Conservation (phyloP, 2,329 filamentous ascomycete species). For the Byssoonygena ceratinophila region DNA sequence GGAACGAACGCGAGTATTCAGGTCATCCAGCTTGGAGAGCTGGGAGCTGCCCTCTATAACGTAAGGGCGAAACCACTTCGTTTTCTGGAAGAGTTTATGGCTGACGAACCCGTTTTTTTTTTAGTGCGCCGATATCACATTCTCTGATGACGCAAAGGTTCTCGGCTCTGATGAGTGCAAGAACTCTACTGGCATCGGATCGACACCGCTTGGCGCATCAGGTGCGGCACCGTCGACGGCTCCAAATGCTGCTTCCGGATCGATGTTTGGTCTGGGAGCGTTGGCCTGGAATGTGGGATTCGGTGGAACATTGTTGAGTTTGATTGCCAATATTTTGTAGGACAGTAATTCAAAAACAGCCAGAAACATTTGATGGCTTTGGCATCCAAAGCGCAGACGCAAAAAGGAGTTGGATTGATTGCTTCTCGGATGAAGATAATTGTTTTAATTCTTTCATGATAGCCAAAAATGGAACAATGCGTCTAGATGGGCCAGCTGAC, state of each 20-base stretch:
- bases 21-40: constrained; percentile 35
- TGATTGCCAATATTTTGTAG: constrained; percentile 1
- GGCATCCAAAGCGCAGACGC: background rate
- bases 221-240: background rate
- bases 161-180: constrained; percentile 30
- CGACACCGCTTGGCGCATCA: constrained; percentile 18
- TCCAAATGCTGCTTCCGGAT: constrained; percentile 2
- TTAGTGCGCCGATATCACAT: constrained; percentile 38
- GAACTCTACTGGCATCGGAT: constrained; percentile 34
- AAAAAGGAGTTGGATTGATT: background rate
- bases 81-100: too few species aligned
- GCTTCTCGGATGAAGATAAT: background rate
- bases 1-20: constrained; percentile 37
- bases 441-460: too few species aligned
- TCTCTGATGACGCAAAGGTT: constrained; percentile 30
- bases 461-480: too few species aligned
- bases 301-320: background rate
- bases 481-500: too few species aligned
- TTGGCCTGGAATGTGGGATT: background rate
- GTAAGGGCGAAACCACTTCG: constrained; percentile 28
- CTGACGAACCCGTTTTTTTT: background rate
- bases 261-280: background rate
- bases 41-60: constrained; percentile 39
- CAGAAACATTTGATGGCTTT: background rate
- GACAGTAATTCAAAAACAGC: background rate